A percentile compares a stretch with the other conserved stretches of the same genome.
Evolutionary conservation across 2,329 filamentous ascomycete genomes (phyloP).

Genomic region (Leptographium flavum): DNA sequence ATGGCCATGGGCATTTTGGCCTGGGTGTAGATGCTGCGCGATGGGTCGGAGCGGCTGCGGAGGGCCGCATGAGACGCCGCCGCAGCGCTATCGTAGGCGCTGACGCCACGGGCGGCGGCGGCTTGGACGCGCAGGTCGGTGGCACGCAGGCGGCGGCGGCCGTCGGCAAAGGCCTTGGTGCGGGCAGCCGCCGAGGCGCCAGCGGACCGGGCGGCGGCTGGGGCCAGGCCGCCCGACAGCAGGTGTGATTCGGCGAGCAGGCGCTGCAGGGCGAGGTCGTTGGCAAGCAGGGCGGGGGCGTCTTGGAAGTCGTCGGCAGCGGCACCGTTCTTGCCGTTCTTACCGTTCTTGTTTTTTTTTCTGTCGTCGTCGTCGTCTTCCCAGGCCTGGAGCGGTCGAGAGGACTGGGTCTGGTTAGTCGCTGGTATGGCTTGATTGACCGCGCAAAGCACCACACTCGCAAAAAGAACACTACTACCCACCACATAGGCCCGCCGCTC

Average conservation of each 20-base stretch:
- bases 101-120: slow-evolving; percentile 42
- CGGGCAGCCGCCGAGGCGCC: no score
- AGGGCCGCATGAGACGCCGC: slow-evolving; percentile 31
- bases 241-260: slow-evolving; percentile 87
- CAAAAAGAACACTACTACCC: slow-evolving; percentile 3
- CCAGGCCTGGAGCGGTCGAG: slow-evolving; percentile 26
- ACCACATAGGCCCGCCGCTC: slow-evolving; percentile 73
- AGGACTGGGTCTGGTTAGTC: slow-evolving; percentile 31
- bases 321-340: slow-evolving; percentile 9
- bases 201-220: slow-evolving; percentile 21
- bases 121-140: slow-evolving; percentile 72
- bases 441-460: no score
- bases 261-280: slow-evolving; percentile 83
- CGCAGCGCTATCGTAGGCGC: slow-evolving; percentile 58
- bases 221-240: slow-evolving; percentile 38
- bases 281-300: slow-evolving; percentile 59
- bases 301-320: slow-evolving; percentile 32
- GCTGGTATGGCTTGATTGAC: no score
- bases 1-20: slow-evolving; percentile 81
- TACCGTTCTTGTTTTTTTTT: slow-evolving; percentile 8
- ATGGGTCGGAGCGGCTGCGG: slow-evolving; percentile 50
- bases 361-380: slow-evolving; percentile 1
- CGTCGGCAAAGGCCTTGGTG: slow-evolving; percentile 30
- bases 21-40: slow-evolving; percentile 53
- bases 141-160: slow-evolving; percentile 65